Evolutionary conservation across 768 basidiomycete species (phyloP).

Genomic region (Peribolospora baueri): DNA sequence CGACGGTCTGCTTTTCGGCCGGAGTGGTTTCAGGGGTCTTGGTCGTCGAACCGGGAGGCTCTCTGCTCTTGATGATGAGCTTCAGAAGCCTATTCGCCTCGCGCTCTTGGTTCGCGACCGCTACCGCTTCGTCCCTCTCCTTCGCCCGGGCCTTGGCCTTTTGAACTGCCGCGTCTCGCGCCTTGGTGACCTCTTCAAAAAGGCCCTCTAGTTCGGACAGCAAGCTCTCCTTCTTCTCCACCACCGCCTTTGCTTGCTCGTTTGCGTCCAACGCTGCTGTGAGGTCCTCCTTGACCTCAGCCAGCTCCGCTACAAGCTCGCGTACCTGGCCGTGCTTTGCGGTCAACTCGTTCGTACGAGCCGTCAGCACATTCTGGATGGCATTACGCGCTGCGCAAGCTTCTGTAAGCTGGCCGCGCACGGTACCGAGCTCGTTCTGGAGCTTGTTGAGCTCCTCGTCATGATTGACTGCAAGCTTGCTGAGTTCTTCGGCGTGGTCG

Average conservation of each 20-base stretch:
- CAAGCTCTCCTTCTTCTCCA: conserved; percentile 41
- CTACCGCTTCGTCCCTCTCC: background rate
- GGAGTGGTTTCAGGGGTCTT: too few species aligned
- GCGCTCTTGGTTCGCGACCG: background rate
- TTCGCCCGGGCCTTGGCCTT: background rate
- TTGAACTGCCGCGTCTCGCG: background rate
- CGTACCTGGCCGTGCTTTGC: conserved; percentile 33
- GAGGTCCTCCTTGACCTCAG: conserved; percentile 43
- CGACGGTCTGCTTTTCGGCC: too few species aligned
- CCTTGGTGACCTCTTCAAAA: background rate
- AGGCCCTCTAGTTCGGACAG: background rate
- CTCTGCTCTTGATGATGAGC: too few species aligned
- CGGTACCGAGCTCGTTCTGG: background rate
- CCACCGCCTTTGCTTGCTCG: conserved; percentile 48
- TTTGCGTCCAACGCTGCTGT: conserved; percentile 31
- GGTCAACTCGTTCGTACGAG: background rate
- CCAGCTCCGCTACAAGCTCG: conserved; percentile 44
- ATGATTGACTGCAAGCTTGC: background rate
- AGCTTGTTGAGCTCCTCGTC: background rate
- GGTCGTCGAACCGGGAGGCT: too few species aligned
- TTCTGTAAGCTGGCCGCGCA: background rate
- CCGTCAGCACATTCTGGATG: conserved; percentile 22
- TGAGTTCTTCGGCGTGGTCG: background rate
- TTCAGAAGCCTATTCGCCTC: background rate
- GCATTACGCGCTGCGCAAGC: background rate